Evolutionary conservation across 768 basidiomycete species (phyloP).

Genomic region (Amanita rimosa): DNA sequence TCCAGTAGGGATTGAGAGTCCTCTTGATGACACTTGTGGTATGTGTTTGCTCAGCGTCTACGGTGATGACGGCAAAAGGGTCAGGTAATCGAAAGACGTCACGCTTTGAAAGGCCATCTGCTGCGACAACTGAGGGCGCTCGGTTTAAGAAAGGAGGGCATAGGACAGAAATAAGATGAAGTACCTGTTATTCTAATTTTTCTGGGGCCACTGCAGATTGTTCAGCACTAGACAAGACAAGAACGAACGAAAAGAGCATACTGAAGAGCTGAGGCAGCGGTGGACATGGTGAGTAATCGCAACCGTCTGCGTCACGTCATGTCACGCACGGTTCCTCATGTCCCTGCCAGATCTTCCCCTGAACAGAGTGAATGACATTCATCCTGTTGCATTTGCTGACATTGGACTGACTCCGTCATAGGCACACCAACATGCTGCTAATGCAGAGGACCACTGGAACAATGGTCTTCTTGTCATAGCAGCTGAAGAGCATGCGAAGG

Average conservation of each 20-base stretch:
- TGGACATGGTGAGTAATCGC: constrained; percentile 24
- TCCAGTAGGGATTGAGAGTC: constrained; percentile 93
- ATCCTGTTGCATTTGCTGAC: neutral
- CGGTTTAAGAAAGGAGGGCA: neutral
- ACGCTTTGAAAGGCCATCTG: constrained; percentile 86
- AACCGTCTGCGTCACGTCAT: neutral
- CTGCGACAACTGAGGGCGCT: constrained; percentile 70
- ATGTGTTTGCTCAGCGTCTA: constrained; percentile 95
- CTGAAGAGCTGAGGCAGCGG: constrained; percentile 31
- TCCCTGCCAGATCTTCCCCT: constrained; percentile 5
- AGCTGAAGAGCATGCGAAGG: constrained; percentile 62
- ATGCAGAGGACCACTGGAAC: constrained; percentile 60
- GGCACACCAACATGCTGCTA: constrained; percentile 78
- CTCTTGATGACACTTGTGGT: constrained; percentile 97
- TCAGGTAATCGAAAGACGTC: constrained; percentile 96
- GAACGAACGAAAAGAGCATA: constrained; percentile 16
- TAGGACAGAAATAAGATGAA: constrained; percentile 7
- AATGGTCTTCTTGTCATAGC: constrained; percentile 65
- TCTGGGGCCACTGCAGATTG: constrained; percentile 35
- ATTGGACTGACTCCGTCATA: constrained; percentile 16
- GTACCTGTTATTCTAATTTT: constrained; percentile 73
- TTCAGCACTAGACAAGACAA: neutral
- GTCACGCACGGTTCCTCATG: constrained; percentile 1
- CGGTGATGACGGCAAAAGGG: constrained; percentile 97
- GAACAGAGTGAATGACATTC: constrained; percentile 5